Evolutionary conservation across 306 rosid genomes (phyloP), one percentile per base, ranked within the genome.

Genomic region (Glycyrrhiza uralensis): DNA sequence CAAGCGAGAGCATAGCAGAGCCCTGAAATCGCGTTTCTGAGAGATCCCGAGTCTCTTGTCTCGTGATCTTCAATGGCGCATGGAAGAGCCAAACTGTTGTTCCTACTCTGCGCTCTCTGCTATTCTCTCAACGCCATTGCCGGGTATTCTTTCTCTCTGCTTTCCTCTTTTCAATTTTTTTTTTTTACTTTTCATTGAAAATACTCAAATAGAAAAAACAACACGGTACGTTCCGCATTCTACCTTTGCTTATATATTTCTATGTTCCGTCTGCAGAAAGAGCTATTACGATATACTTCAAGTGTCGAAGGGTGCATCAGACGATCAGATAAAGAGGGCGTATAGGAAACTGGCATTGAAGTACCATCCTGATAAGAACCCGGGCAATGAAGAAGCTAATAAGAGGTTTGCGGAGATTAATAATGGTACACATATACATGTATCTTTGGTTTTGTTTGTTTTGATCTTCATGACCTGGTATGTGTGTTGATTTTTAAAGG

Each of bases 301-400:
- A 78, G 91, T 94, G 26, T 85, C 90, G 7, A 87, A 85, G 69
- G 91, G 93, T 72, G 96, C 99, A 20, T 79, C 95, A 7, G 99
- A 94, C 12, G 99, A 94, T 1, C 97, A 94, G 87, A 91, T 94
- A 83, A 94, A 94, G 86, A 89, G 96, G 60, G 96, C 97, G 20
- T 94, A 94, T 71, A 75, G 99, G 79, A 94, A 91, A 77, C 95
- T 94, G 2, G 99, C 99, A 38, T 66, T 94, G 90, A 94, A 91
- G 87, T 94, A 87, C 70, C 99, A 94, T 75, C 99, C 99, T 1
- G 99, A 94, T 80, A 94, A 94, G 89, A 94, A 94, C 71, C 97
- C 1, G 45, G 99, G 97, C 50, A 94, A 94, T 47, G 99, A 94
- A 74, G 99, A 89, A 74, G 99, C 99, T 66, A 87, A 79, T 73